Conservation (phyloP, 192 early-diverging fungal genomes). For the Backusella liffmaniae region DNA sequence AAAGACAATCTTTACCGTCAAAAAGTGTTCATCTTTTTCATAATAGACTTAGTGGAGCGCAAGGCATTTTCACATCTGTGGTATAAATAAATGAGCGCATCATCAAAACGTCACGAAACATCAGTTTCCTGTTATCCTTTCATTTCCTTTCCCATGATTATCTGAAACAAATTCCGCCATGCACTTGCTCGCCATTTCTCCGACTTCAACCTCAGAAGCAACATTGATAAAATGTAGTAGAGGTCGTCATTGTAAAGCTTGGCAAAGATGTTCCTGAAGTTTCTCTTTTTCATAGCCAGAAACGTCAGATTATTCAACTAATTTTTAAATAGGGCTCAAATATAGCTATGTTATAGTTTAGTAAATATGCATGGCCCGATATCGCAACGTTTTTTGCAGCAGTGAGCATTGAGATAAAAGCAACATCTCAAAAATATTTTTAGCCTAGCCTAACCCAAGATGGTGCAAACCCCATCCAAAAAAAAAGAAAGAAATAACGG, state of each 20-base stretch:
- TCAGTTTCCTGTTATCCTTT: neutral
- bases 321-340: neutral
- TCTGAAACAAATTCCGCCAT: slow-evolving; percentile 6
- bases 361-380: neutral
- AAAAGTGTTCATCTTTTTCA: neutral
- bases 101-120: neutral
- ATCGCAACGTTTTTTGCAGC: neutral
- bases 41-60: neutral
- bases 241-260: neutral
- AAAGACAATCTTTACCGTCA: neutral
- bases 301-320: neutral
- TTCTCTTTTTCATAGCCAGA: neutral
- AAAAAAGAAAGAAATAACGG: neutral
- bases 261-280: neutral
- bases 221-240: neutral
- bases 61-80: neutral
- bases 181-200: slow-evolving; percentile 87
- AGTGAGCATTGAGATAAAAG: neutral
- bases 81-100: neutral
- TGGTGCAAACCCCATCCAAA: neutral
- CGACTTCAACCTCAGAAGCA: slow-evolving; percentile 83
- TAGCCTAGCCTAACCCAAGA: neutral
- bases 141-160: neutral
- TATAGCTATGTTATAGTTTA: neutral
- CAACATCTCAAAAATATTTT: neutral